phyloP scores from a whole-genome alignment of 1,139 yeast genomes.

The Kurtzmaniella quercitrusa region DNA sequence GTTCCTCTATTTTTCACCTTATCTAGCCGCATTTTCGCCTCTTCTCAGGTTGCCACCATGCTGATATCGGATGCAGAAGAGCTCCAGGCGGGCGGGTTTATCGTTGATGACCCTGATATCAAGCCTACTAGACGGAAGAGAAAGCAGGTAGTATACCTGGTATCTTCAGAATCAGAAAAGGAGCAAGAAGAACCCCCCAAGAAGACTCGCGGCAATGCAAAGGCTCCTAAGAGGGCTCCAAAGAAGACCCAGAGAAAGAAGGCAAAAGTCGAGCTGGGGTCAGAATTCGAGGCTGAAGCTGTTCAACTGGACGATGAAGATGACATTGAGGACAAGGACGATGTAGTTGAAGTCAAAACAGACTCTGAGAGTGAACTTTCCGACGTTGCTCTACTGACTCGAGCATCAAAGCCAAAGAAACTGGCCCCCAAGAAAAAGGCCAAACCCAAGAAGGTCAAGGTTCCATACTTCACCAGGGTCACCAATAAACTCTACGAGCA shows the following conservation, averaged over 20 bases:
- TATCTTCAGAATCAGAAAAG: conserved; percentile 8
- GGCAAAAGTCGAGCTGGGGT: neutral
- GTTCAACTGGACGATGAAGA: conserved; percentile 14
- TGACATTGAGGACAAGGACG: conserved; percentile 26
- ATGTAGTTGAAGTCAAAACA: conserved; percentile 7
- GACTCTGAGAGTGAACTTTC: conserved; percentile 13
- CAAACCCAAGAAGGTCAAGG: conserved; percentile 52
- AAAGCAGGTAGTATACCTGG: conserved; percentile 4
- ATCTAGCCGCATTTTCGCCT: neutral
- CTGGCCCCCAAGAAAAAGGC: conserved; percentile 19
- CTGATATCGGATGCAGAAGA: conserved; percentile 3
- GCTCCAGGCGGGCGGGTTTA: conserved; percentile 38
- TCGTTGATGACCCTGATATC: conserved; percentile 32
- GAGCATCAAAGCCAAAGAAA: conserved; percentile 9
- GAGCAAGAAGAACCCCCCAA: conserved; percentile 9
- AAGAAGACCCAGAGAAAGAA: neutral
- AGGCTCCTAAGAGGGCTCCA: neutral
- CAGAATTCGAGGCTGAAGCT: conserved; percentile 17
- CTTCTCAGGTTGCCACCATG: conserved; percentile 1
- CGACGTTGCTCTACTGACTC: conserved; percentile 11
- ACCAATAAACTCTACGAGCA: conserved; percentile 62
- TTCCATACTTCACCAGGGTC: conserved; percentile 63
- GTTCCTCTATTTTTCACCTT: neutral
- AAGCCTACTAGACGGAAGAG: conserved; percentile 11
- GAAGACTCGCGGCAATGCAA: conserved; percentile 4